Evolutionary conservation across 176 grass and related monocot species (phyloP), one percentile per base, ranked within the genome.

Genomic region (Juncus effusus): DNA sequence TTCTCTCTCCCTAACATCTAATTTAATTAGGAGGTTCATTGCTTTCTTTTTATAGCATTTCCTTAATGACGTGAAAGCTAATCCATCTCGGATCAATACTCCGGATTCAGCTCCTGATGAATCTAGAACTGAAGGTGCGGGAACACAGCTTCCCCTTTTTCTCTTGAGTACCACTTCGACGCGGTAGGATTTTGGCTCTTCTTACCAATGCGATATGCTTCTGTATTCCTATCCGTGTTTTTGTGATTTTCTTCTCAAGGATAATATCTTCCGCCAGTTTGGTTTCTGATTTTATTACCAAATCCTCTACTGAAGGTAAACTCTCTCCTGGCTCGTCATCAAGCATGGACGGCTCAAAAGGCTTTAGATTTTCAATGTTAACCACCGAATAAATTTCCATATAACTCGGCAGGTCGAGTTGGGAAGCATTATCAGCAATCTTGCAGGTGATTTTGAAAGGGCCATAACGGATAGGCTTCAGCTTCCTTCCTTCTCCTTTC

Each of bases 361-460:
- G 13, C 28, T 61, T 61, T 4, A 61, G 19, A 61, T 61, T 61
- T 12, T 61, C 58, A 61, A 61, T 37, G 13, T 61, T 61, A 37
- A 61, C 58, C 7, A 61, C 19, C 7, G 19, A 61, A 61, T 61
- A 61, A 7, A 61, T 61, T 61, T 61, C 7, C 58, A 61, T 61
- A 10, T 61, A 61, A 0, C 38, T 7, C 38, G 58, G 58, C 38
- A 61, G 58, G 5, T 61, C 58, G 38, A 61, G 19, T 61, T 61
- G 16, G 2, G 35, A 61, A 38, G 16, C 16, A 61, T 61, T 61
- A 61, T 61, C 16, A 61, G 10, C 2, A 12, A 61, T 61, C 28
- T 61, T 38, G 13, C 58, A 0, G n/a, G n/a, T n/a, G n/a, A n/a
- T n/a, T n/a, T n/a, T n/a, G n/a, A n/a, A n/a, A n/a, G n/a, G n/a